Conservation (phyloP, 2,329 filamentous ascomycete genomes). For the Cordyceps javanica region DNA sequence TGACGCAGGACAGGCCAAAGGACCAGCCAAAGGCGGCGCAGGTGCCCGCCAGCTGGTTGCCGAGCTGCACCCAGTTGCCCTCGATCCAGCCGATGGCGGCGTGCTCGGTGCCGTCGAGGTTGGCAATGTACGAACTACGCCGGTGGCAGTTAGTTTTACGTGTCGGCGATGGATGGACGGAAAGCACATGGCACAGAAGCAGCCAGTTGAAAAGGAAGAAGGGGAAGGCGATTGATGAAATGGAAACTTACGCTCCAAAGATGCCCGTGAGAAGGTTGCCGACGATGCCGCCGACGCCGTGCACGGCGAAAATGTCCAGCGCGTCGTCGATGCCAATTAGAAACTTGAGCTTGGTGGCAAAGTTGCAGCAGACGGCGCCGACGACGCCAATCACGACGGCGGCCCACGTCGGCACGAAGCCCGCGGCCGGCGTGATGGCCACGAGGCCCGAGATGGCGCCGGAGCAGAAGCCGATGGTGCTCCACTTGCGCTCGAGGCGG, state of each 20-base stretch:
- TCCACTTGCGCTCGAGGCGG: slow-evolving; percentile 88
- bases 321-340: slow-evolving; percentile 73
- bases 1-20: slow-evolving; percentile 61
- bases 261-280: slow-evolving; percentile 74
- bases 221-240: too few relatives aligned
- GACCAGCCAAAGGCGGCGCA: slow-evolving; percentile 59
- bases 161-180: too few relatives aligned
- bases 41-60: slow-evolving; percentile 64
- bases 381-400: slow-evolving; percentile 53
- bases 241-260: slow-evolving; percentile 57
- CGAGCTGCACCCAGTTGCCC: slow-evolving; percentile 63
- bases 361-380: slow-evolving; percentile 68
- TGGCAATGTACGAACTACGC: slow-evolving; percentile 66
- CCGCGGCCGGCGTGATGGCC: slow-evolving; percentile 77
- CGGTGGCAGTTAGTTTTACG: too few relatives aligned
- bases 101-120: slow-evolving; percentile 60
- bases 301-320: slow-evolving; percentile 87
- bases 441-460: slow-evolving; percentile 83
- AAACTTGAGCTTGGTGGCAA: slow-evolving; percentile 77
- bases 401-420: slow-evolving; percentile 66
- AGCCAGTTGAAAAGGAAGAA: too few relatives aligned
- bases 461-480: slow-evolving; percentile 87
- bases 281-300: slow-evolving; percentile 76
- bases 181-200: too few relatives aligned
- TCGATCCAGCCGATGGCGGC: slow-evolving; percentile 64